phyloP scores from a whole-genome alignment of 495 filamentous ascomycete genomes.

The Polyplosphaeria fusca region DNA sequence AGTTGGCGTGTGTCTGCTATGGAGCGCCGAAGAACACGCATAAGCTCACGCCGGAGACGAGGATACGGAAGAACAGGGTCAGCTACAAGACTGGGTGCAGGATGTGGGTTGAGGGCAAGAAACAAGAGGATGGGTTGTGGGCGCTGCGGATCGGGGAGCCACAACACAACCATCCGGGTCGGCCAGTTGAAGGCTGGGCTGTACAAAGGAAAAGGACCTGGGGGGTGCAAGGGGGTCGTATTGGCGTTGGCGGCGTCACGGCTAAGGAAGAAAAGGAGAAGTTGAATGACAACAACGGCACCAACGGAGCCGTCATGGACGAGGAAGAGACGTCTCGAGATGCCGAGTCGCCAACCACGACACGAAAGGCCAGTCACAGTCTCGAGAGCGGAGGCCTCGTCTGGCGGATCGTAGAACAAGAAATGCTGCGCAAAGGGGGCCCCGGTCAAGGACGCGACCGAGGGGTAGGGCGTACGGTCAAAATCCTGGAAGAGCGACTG shows the following conservation, averaged over 20 bases:
- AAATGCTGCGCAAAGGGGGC: constrained; percentile 30
- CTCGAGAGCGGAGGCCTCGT: constrained; percentile 26
- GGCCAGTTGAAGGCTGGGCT: constrained; percentile 21
- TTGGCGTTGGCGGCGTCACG: constrained; percentile 31
- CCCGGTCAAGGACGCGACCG: constrained; percentile 26
- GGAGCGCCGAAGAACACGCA: constrained; percentile 35
- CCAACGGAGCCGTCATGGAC: background rate
- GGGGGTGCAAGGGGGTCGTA: constrained; percentile 21
- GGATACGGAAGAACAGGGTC: constrained; percentile 31
- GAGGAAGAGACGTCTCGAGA: background rate
- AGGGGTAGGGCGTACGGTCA: constrained; percentile 25
- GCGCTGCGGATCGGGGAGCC: constrained; percentile 23
- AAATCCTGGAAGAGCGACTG: constrained; percentile 24
- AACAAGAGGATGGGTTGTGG: constrained; percentile 29
- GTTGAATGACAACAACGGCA: background rate
- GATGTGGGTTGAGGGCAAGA: constrained; percentile 36
- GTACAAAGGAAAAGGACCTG: constrained; percentile 34
- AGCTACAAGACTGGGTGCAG: constrained; percentile 32
- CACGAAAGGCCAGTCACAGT: constrained; percentile 6
- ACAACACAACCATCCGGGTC: constrained; percentile 30
- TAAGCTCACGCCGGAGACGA: constrained; percentile 33
- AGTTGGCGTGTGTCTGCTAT: constrained; percentile 35
- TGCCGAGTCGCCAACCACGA: background rate
- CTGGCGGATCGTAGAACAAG: constrained; percentile 31
- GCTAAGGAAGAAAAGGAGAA: constrained; percentile 28